Percentiles rank a stretch among this genome's conserved stretches.
phyloP scores from a whole-genome alignment of 2,329 filamentous ascomycete genomes.

The Neonectria magnoliae region DNA sequence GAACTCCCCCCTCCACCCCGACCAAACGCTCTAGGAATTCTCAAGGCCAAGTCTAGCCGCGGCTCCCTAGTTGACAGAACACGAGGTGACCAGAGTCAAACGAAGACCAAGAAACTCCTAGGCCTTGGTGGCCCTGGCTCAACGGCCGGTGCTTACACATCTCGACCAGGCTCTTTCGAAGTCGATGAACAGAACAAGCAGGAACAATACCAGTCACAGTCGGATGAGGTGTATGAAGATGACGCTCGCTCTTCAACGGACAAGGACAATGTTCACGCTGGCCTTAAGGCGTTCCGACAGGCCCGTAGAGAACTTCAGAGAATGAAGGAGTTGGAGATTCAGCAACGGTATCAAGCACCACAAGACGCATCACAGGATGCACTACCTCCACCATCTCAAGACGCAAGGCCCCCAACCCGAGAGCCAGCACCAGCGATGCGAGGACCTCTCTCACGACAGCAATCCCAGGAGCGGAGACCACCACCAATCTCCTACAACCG shows the following conservation, averaged over 20 bases:
- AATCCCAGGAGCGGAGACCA: slow-evolving; percentile 56
- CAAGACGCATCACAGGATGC: neutral
- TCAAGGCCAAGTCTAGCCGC: slow-evolving; percentile 73
- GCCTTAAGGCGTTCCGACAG: slow-evolving; percentile 66
- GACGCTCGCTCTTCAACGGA: slow-evolving; percentile 41
- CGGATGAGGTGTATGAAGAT: slow-evolving; percentile 34
- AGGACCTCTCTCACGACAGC: slow-evolving; percentile 48
- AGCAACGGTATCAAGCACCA: slow-evolving; percentile 52
- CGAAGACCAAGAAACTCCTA: slow-evolving; percentile 70
- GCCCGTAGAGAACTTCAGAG: slow-evolving; percentile 66
- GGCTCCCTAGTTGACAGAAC: slow-evolving; percentile 68
- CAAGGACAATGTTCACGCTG: slow-evolving; percentile 58
- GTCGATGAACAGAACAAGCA: slow-evolving; percentile 6
- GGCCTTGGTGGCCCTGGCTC: slow-evolving; percentile 62
- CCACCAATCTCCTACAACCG: slow-evolving; percentile 58
- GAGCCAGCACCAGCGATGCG: slow-evolving; percentile 33
- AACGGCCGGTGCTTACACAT: slow-evolving; percentile 53
- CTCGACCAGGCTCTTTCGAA: slow-evolving; percentile 47
- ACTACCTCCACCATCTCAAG: slow-evolving; percentile 10
- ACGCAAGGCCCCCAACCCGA: slow-evolving; percentile 8
- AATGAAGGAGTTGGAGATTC: slow-evolving; percentile 63
- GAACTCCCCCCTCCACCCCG: slow-evolving; percentile 55
- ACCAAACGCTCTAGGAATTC: slow-evolving; percentile 69
- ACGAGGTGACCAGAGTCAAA: slow-evolving; percentile 52
- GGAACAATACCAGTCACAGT: slow-evolving; percentile 18